A percentile compares a stretch with the other conserved stretches of the same genome.
These are phyloP conservation scores for Globisporangium spinosum DNA, from an alignment of 352 stramenopile species.

Conservation along the genomic window DNA sequence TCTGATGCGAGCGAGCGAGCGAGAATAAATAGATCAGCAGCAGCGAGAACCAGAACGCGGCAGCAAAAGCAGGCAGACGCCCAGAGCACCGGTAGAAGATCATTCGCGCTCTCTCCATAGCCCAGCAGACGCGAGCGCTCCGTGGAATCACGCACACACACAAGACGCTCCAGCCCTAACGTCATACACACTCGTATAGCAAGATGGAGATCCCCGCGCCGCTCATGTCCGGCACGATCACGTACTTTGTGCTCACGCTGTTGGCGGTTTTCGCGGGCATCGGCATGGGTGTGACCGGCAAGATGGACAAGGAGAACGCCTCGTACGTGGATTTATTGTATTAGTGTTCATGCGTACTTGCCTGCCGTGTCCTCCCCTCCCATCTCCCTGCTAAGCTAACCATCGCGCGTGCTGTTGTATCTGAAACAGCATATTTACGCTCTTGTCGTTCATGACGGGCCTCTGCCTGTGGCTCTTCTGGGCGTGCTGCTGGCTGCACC, in stretches of 20 bases:
- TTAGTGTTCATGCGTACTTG: background rate
- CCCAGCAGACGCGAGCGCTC: background rate
- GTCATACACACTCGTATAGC: background rate
- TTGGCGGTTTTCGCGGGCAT: constrained; percentile 74
- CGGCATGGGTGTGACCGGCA: constrained; percentile 73
- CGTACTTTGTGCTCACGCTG: constrained; percentile 85
- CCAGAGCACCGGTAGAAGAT: background rate
- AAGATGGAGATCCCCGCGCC: constrained; percentile 75
- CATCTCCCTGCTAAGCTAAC: background rate
- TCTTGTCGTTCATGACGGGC: constrained; percentile 78
- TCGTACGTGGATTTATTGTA: constrained; percentile 48
- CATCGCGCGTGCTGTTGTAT: background rate
- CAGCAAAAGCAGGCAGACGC: background rate
- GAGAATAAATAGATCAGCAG: background rate
- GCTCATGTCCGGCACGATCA: constrained; percentile 78
- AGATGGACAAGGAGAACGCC: constrained; percentile 82
- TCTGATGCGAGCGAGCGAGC: background rate
- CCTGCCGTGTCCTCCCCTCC: constrained; percentile 7
- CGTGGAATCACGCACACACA: background rate
- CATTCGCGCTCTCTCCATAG: background rate
- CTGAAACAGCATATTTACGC: constrained; percentile 69
- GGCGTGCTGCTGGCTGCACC: constrained; percentile 88
- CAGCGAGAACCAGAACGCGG: background rate
- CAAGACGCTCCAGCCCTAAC: background rate
- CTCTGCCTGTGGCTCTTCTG: constrained; percentile 89